Percentiles rank a stretch among this genome's conserved stretches.
phyloP scores from a whole-genome alignment of 768 basidiomycete species.

The Mrakia hoshinonis region DNA sequence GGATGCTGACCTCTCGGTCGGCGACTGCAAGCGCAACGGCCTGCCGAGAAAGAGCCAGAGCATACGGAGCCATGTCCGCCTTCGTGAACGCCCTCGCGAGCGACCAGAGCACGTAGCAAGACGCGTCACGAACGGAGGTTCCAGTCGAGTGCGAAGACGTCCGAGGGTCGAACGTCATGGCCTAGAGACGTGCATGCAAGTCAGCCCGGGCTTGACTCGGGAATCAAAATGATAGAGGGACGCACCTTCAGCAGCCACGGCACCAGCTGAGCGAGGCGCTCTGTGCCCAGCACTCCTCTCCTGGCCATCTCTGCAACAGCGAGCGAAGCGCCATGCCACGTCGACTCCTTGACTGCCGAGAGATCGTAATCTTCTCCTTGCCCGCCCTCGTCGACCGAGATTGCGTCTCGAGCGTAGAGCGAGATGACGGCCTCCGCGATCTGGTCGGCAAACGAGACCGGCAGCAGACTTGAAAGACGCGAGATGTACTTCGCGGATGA shows the following conservation, averaged over 20 bases:
- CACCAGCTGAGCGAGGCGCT: conserved; percentile 56
- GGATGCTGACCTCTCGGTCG: conserved; percentile 89
- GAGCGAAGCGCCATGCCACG: conserved; percentile 91
- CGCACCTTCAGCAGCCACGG: conserved; percentile 72
- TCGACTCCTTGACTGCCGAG: conserved; percentile 52
- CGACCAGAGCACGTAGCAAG: conserved; percentile 91
- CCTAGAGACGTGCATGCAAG: conserved; percentile 46
- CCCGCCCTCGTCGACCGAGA: conserved; percentile 47
- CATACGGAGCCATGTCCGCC: conserved; percentile 50
- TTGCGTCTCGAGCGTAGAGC: conserved; percentile 67
- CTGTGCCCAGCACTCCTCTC: conserved; percentile 57
- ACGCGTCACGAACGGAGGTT: conserved; percentile 86
- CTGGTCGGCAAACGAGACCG: conserved; percentile 63
- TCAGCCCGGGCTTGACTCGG: background rate
- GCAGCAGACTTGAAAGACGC: conserved; percentile 70
- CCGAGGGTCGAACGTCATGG: conserved; percentile 80
- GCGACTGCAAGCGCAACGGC: conserved; percentile 74
- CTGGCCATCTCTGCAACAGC: conserved; percentile 89
- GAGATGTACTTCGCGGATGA: conserved; percentile 88
- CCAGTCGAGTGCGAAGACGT: conserved; percentile 91
- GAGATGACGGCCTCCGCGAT: conserved; percentile 70
- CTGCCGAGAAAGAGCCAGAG: conserved; percentile 56
- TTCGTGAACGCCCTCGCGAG: conserved; percentile 61
- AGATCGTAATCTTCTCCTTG: conserved; percentile 36
- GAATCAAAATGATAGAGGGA: background rate